phyloP scores from a whole-genome alignment of 2,329 filamentous ascomycete genomes.

The Fusarium coffeatum region DNA sequence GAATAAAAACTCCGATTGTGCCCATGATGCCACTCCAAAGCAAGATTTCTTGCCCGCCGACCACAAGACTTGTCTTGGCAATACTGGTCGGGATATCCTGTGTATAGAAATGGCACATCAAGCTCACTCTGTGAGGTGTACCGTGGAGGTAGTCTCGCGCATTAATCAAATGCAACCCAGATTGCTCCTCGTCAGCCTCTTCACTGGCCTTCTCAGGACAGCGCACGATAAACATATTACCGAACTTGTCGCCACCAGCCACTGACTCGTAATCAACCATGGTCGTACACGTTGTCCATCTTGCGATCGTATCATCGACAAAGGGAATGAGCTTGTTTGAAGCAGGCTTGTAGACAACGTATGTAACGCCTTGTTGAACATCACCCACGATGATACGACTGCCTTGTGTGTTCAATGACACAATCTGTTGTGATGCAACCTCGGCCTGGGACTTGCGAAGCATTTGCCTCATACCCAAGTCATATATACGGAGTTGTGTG shows the following conservation, averaged over 20 bases:
- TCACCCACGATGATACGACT: constrained; percentile 93
- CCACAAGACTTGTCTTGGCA: constrained; percentile 87
- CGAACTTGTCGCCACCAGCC: constrained; percentile 96
- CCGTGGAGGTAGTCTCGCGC: constrained; percentile 92
- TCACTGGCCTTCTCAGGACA: constrained; percentile 87
- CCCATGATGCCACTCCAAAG: constrained; percentile 96
- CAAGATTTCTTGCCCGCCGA: constrained; percentile 90
- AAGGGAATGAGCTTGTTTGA: constrained; percentile 95
- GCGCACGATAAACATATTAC: constrained; percentile 92
- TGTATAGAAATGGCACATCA: constrained; percentile 89
- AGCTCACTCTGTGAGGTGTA: constrained; percentile 82
- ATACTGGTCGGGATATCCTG: constrained; percentile 94
- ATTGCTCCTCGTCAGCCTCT: constrained; percentile 91
- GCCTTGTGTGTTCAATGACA: constrained; percentile 88
- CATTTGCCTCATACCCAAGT: constrained; percentile 91
- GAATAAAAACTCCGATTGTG: constrained; percentile 91
- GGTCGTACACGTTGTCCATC: constrained; percentile 89
- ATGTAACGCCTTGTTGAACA: constrained; percentile 90
- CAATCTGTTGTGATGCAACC: constrained; percentile 83
- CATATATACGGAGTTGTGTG: constrained; percentile 85
- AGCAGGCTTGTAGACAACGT: constrained; percentile 91
- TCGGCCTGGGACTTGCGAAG: constrained; percentile 90
- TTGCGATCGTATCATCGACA: constrained; percentile 86
- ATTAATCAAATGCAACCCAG: constrained; percentile 90
- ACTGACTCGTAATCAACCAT: constrained; percentile 99